Conservation (phyloP, 169 alveolate genomes). For the Condylostoma magnum region DNA sequence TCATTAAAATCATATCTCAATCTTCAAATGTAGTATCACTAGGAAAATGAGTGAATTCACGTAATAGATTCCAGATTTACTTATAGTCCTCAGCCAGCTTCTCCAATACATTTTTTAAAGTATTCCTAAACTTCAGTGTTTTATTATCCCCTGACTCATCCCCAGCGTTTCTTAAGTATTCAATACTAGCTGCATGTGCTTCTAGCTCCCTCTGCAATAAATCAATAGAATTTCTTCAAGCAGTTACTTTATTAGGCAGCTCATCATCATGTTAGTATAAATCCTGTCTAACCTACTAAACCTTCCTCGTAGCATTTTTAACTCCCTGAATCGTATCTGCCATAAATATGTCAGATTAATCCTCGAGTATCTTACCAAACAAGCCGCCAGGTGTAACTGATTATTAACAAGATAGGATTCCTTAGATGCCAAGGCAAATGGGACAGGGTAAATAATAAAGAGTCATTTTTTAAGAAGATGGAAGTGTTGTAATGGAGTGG, state of each 20-base stretch:
- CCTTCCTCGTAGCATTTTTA: too few species aligned
- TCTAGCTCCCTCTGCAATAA: constrained; percentile 26
- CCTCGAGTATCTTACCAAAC: too few species aligned
- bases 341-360: too few species aligned
- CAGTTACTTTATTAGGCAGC: constrained; percentile 12
- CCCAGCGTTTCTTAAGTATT: not conserved
- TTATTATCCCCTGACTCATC: constrained; percentile 1
- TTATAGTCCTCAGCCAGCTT: constrained; percentile 16
- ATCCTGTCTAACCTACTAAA: too few species aligned
- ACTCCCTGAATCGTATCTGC: too few species aligned
- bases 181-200: not conserved
- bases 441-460: too few species aligned
- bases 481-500: too few species aligned
- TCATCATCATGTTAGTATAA: too few species aligned
- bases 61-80: not conserved
- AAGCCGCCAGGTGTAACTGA: too few species aligned
- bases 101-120: not conserved
- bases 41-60: not conserved
- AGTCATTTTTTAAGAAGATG: too few species aligned
- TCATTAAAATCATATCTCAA: constrained; percentile 9
- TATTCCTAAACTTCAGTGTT: not conserved
- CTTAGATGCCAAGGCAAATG: too few species aligned
- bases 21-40: not conserved
- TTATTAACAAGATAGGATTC: too few species aligned
- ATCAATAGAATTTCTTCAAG: constrained; percentile 16